Percentiles rank a stretch among this genome's conserved stretches.
phyloP scores from a whole-genome alignment of 495 filamentous ascomycete species.

The Neurospora intermedia region DNA sequence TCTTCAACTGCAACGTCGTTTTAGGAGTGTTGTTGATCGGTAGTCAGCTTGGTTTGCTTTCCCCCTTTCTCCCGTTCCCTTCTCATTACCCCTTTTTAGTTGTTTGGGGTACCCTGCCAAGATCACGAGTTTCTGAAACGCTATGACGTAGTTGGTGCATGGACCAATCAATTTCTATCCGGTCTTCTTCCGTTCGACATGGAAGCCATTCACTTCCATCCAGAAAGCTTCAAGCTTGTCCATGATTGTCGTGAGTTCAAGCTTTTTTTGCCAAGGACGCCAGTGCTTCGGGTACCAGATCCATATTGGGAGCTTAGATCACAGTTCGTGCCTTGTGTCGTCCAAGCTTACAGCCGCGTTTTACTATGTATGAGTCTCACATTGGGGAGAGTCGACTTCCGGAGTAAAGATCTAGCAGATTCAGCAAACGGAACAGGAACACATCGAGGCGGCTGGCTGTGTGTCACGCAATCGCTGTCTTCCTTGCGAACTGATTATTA shows the following conservation, averaged over 20 bases:
- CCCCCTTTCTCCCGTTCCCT: neutral
- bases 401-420: neutral
- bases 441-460: neutral
- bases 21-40: neutral
- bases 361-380: neutral
- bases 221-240: neutral
- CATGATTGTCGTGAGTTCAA: neutral
- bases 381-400: neutral
- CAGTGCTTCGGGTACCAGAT: neutral
- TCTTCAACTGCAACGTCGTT: neutral
- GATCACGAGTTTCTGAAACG: neutral
- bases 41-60: neutral
- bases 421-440: neutral
- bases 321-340: neutral
- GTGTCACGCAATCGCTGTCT: neutral
- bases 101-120: neutral
- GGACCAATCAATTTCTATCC: neutral
- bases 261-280: neutral
- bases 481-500: neutral
- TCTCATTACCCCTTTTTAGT: neutral
- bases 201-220: neutral
- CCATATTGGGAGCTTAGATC: neutral
- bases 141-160: neutral
- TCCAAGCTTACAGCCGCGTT: neutral
- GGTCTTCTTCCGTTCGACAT: neutral